Base-by-base conservation (phyloP, 768 basidiomycete species). In the Cytidiella melzeri region DNA sequence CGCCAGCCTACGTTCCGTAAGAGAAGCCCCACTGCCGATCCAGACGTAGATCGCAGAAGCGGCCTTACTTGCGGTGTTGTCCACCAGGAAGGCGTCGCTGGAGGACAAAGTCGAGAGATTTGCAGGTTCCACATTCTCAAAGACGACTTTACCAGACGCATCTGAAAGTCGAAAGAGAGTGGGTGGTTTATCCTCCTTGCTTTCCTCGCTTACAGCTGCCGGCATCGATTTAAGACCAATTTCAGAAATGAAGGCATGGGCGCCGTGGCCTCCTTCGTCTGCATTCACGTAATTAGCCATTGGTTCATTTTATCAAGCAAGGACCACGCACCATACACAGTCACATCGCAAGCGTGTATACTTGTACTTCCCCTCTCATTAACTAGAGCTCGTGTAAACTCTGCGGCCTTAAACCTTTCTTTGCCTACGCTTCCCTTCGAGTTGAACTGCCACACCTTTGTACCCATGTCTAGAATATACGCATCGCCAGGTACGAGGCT, bases 341-440 rank as follows among this genome's bases (percentile, higher is more conserved):
- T 67, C 10, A 75, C 60, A 21, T 77, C 66, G 54, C 71, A 66
- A 44, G 66, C 63, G 27, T 18, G 37, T 1, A 7, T 15, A 34
- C 30, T 34, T 7, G 47, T 52, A 3, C 73, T 67, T 43, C 69
- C 60, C 20, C 77, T 65, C 7, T 67, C 67, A 43, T 68, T 65
- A 4, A 70, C 68, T 10, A 83, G 57, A 23, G 58, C 67, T 55
- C 69, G 72, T 3, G 73, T 75, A 64, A 83, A 83, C 56, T 83
- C 78, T 19, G 77, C 79, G 9, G 81, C 78, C 56, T 75, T 78
- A 64, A 77, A 83, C 28, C 73, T 71, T 55, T 83, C 80, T 60
- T 76, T 75, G 1, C 81, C 80, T 1, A 67, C 57, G 44, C 79
- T 79, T 5, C 64, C 63, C 51, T 71, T 73, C n/a, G 76, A 77